A percentile compares a stretch with the other conserved stretches of the same genome.
Conservation (phyloP, 768 basidiomycete genomes). For the Leccinum rimulosum region DNA sequence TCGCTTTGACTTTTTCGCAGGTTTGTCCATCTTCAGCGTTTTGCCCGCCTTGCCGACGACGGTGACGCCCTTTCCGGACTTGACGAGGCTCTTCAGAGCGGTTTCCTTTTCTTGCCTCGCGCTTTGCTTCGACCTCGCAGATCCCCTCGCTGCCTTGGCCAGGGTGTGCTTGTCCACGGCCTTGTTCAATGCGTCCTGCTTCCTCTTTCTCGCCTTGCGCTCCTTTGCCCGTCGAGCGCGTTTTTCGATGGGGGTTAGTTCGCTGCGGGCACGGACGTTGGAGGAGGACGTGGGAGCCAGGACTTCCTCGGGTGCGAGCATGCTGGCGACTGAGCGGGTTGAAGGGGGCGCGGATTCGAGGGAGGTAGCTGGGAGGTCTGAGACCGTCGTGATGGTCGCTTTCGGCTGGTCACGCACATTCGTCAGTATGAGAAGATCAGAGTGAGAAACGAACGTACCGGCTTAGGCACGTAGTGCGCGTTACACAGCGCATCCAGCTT, state of each 20-base stretch:
- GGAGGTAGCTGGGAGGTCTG: slow-evolving; percentile 76
- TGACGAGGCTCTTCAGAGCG: slow-evolving; percentile 79
- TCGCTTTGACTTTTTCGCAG: slow-evolving; percentile 26
- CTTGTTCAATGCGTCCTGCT: slow-evolving; percentile 62
- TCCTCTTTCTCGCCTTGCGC: slow-evolving; percentile 67
- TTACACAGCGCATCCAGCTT: slow-evolving; percentile 95
- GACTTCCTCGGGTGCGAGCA: slow-evolving; percentile 94
- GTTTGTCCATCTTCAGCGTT: slow-evolving; percentile 26
- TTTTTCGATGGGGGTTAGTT: slow-evolving; percentile 88
- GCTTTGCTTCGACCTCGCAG: slow-evolving; percentile 32
- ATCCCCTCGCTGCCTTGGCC: slow-evolving; percentile 29
- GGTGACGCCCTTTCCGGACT: slow-evolving; percentile 82
- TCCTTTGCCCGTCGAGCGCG: slow-evolving; percentile 63
- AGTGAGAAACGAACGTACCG: slow-evolving; percentile 47
- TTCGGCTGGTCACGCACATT: slow-evolving; percentile 60
- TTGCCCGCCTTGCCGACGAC: slow-evolving; percentile 71
- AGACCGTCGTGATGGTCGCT: slow-evolving; percentile 77
- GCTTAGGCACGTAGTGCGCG: slow-evolving; percentile 92
- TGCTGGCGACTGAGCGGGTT: slow-evolving; percentile 65
- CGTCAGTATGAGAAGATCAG: background rate
- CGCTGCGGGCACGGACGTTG: slow-evolving; percentile 63
- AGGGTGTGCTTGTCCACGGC: slow-evolving; percentile 59
- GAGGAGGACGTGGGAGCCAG: slow-evolving; percentile 54
- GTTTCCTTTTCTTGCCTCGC: slow-evolving; percentile 82
- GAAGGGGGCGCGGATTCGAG: slow-evolving; percentile 92